These are phyloP conservation scores for Cadophora luteo-olivacea DNA, from an alignment of 2,329 filamentous ascomycete species.

Conservation along the genomic window DNA sequence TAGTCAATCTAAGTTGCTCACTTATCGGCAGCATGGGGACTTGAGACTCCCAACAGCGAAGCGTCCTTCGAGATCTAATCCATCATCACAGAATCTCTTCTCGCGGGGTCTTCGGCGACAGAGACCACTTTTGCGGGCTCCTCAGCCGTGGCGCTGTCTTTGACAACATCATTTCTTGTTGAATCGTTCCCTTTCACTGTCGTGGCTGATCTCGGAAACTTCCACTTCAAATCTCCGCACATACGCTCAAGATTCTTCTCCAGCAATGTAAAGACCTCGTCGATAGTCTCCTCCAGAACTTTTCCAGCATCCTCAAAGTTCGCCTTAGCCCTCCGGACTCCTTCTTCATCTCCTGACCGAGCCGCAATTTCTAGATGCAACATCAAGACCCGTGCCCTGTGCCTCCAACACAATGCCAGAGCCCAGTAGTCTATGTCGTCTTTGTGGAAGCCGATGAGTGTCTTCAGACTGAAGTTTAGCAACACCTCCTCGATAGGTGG, in stretches of 20 bases:
- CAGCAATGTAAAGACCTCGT: neutral
- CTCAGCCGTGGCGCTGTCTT: neutral
- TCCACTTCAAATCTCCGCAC: neutral
- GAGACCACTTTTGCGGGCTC: neutral
- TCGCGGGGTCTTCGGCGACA: neutral
- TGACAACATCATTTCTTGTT: too few species aligned
- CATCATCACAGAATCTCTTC: neutral
- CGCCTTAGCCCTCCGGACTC: neutral
- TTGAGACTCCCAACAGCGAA: neutral
- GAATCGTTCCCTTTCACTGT: neutral
- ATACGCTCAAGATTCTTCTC: neutral
- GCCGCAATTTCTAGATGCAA: conserved; percentile 11
- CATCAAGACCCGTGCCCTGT: conserved; percentile 9
- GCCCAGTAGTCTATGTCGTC: neutral
- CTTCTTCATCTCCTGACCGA: neutral
- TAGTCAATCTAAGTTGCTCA: neutral
- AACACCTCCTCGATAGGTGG: neutral
- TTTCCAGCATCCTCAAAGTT: conserved; percentile 1
- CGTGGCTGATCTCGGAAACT: neutral
- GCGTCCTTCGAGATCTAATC: neutral
- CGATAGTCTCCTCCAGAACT: neutral
- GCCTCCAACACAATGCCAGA: neutral
- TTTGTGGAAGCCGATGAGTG: neutral
- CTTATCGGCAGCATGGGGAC: neutral
- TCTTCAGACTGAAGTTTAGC: neutral